A percentile compares a stretch with the other conserved stretches of the same genome.
phyloP scores from a whole-genome alignment of 2,329 filamentous ascomycete species.

The Xylaria sp. region DNA sequence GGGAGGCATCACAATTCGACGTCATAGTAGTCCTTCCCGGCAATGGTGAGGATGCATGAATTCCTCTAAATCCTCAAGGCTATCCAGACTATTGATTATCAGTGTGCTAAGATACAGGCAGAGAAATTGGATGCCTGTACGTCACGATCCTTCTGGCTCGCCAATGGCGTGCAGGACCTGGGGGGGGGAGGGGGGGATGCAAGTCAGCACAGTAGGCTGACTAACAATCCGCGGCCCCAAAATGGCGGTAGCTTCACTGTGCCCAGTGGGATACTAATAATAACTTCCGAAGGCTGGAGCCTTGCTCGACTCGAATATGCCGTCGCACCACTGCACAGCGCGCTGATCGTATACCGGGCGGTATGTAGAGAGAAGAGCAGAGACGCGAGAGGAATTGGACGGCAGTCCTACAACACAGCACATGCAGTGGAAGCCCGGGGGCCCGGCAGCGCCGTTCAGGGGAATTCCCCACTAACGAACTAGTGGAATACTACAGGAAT shows the following conservation, averaged over 20 bases:
- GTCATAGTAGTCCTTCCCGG: constrained; percentile 3
- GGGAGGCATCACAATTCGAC: neutral
- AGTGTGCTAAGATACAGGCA: constrained; percentile 4
- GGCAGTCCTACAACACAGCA: too few species aligned
- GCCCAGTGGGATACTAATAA: constrained; percentile 19
- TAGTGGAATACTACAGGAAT: neutral
- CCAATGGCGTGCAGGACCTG: neutral
- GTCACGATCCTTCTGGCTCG: constrained; percentile 10
- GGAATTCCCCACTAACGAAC: neutral
- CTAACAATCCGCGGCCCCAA: constrained; percentile 8
- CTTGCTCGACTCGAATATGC: constrained; percentile 16
- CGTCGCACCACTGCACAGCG: neutral
- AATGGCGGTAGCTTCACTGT: too few species aligned
- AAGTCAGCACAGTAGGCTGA: constrained; percentile 22
- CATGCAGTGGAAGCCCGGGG: too few species aligned
- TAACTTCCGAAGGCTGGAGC: constrained; percentile 16
- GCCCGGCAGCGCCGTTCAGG: neutral
- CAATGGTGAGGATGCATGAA: neutral
- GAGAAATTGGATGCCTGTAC: constrained; percentile 2
- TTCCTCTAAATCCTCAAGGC: constrained; percentile 13
- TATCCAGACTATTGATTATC: too few species aligned
- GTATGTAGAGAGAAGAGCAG: constrained; percentile 10
- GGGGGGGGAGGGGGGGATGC: constrained; percentile 10
- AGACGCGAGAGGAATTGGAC: constrained; percentile 18
- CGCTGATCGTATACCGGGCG: constrained; percentile 14